A percentile compares a stretch with the other conserved stretches of the same genome.
phyloP scores from a whole-genome alignment of 345 rosid species.

The Citrus cavaleriei region DNA sequence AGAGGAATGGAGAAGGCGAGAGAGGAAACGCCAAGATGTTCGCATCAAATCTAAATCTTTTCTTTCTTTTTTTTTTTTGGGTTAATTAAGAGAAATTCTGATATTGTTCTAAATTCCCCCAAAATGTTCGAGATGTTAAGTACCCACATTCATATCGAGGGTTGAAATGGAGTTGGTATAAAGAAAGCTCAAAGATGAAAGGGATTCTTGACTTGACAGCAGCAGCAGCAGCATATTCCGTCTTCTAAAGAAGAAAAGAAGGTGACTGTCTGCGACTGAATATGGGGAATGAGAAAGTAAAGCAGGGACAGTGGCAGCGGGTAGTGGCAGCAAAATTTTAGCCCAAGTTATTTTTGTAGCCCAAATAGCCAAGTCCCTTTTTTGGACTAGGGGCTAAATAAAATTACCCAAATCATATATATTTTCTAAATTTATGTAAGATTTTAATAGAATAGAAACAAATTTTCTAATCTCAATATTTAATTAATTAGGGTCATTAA shows the following conservation, averaged over 20 bases:
- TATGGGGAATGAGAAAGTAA: no score
- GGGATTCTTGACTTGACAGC: not conserved
- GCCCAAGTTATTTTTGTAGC: not conserved
- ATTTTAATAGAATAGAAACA: no score
- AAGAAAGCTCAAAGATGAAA: not conserved
- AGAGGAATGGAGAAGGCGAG: slow-evolving; percentile 46
- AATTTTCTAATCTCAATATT: no score
- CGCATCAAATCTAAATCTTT: slow-evolving; percentile 31
- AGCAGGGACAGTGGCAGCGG: no score
- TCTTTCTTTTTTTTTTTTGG: no score
- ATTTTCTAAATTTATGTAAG: no score
- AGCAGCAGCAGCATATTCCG: not conserved
- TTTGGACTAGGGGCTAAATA: no score
- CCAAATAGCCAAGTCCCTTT: not conserved
- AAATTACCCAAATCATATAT: no score
- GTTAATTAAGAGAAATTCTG: not conserved
- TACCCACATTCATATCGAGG: not conserved
- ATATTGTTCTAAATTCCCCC: not conserved
- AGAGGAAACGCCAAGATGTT: slow-evolving; percentile 40
- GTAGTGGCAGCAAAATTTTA: not conserved
- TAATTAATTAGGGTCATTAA: no score
- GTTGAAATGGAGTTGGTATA: not conserved
- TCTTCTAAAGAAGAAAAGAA: not conserved
- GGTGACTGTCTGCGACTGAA: no score
- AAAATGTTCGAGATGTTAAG: not conserved